A percentile compares a stretch with the other conserved stretches of the same genome.
phyloP scores from a whole-genome alignment of 2,329 filamentous ascomycete genomes.

The Verticillium klebahnii region DNA sequence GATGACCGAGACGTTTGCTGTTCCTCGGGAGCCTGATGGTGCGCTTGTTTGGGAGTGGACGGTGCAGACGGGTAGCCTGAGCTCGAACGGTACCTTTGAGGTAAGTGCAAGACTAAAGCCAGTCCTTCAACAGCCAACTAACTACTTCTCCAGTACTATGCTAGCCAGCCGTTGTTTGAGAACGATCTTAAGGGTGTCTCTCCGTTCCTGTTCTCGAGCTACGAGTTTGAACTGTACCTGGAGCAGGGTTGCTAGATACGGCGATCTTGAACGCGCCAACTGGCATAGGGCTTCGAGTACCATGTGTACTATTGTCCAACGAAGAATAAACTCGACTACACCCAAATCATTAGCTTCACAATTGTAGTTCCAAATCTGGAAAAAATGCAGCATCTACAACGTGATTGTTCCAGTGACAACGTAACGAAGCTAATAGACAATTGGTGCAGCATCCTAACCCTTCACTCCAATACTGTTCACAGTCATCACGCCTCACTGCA shows the following conservation, averaged over 20 bases:
- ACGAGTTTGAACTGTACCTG: constrained; percentile 15
- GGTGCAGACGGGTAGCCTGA: constrained; percentile 28
- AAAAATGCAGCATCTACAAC: too few relatives aligned
- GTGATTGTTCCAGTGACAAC: too few relatives aligned
- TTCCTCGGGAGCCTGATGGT: constrained; percentile 35
- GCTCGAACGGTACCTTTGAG: constrained; percentile 30
- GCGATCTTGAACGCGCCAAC: not conserved
- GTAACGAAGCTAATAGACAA: too few relatives aligned
- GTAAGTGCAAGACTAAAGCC: constrained; percentile 23
- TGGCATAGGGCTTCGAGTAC: too few relatives aligned
- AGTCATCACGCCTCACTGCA: not conserved
- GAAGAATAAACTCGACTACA: too few relatives aligned
- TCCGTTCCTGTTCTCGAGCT: constrained; percentile 19
- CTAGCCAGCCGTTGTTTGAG: constrained; percentile 18
- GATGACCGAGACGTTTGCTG: constrained; percentile 39
- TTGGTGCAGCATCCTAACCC: not conserved
- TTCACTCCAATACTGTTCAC: not conserved
- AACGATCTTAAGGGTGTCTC: constrained; percentile 19
- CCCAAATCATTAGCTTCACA: too few relatives aligned
- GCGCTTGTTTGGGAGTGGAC: constrained; percentile 31
- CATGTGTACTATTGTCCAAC: too few relatives aligned
- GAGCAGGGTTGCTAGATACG: not conserved
- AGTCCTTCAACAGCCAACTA: not conserved
- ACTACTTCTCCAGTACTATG: constrained; percentile 13
- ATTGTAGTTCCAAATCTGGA: too few relatives aligned